phyloP scores from a whole-genome alignment of 2,329 filamentous ascomycete genomes.

The Aspergillus fijiensis region DNA sequence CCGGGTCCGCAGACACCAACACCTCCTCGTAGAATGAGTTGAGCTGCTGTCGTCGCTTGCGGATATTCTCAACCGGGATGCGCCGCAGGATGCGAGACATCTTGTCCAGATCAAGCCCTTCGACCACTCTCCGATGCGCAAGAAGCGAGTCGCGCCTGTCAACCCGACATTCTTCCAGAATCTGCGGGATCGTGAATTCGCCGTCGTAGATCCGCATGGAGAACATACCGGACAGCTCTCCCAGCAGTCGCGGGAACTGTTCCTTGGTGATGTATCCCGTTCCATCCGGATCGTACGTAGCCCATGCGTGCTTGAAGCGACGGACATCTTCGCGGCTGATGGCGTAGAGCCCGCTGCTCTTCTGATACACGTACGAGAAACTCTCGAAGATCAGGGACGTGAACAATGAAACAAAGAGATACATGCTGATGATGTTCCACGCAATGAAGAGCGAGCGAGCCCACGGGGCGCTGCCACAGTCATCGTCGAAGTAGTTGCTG shows the following conservation, averaged over 20 bases:
- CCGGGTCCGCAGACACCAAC: constrained; percentile 85
- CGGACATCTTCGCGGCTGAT: constrained; percentile 92
- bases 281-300: constrained; percentile 87
- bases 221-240: constrained; percentile 89
- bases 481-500: constrained; percentile 74
- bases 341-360: constrained; percentile 85
- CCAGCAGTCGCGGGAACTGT: constrained; percentile 80
- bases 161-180: constrained; percentile 78
- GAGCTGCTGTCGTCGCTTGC: constrained; percentile 72
- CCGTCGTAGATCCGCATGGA: constrained; percentile 95
- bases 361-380: constrained; percentile 98
- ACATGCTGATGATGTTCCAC: constrained; percentile 99
- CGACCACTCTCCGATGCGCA: constrained; percentile 41
- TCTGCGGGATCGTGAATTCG: constrained; percentile 80
- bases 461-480: constrained; percentile 90
- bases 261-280: constrained; percentile 90
- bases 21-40: constrained; percentile 98
- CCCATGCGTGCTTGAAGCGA: constrained; percentile 97
- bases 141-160: constrained; percentile 50
- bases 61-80: constrained; percentile 74
- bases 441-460: constrained; percentile 85
- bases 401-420: constrained; percentile 97
- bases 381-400: constrained; percentile 99
- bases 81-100: constrained; percentile 70
- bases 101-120: constrained; percentile 69